A percentile compares a stretch with the other conserved stretches of the same genome.
Evolutionary conservation across 1,284 basidiomycete genomes (phyloP).

Genomic region (Heterobasidion parviporum): DNA sequence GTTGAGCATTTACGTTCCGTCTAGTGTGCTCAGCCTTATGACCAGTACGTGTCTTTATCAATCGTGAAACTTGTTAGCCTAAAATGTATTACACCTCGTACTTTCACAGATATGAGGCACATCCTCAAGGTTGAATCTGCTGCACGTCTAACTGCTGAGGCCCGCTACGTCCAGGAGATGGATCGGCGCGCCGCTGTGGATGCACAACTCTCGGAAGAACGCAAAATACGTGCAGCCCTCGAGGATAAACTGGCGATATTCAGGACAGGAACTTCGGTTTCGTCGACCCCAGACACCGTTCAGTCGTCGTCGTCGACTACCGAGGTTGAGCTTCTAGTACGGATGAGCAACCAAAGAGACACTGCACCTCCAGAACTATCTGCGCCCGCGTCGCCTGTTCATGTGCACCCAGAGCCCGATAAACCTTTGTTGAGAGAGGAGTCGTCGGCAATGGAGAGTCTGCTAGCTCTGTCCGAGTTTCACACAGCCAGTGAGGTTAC

Average conservation of each 20-base stretch:
- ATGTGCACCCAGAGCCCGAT: too few species aligned
- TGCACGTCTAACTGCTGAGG: constrained; percentile 25
- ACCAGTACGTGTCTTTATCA: constrained; percentile 18
- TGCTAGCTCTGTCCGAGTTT: too few species aligned
- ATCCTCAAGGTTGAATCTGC: constrained; percentile 21
- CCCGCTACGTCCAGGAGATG: constrained; percentile 14
- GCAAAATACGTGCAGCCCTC: background rate
- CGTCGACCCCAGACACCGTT: background rate
- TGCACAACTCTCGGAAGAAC: background rate
- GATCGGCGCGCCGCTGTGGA: constrained; percentile 14
- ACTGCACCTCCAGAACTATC: background rate
- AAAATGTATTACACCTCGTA: background rate
- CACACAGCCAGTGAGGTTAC: background rate
- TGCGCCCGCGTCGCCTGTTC: background rate
- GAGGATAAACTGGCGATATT: background rate
- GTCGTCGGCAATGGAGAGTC: too few species aligned
- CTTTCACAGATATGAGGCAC: constrained; percentile 23
- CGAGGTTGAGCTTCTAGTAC: background rate
- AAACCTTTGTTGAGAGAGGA: too few species aligned
- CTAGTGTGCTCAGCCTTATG: constrained; percentile 24
- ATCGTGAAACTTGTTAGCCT: background rate
- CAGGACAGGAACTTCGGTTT: background rate
- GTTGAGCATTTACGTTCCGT: constrained; percentile 25
- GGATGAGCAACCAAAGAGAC: background rate
- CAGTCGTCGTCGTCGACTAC: background rate